Evolutionary conservation across 805 yeast genomes (phyloP).

Genomic region (Yarrowia sp.): DNA sequence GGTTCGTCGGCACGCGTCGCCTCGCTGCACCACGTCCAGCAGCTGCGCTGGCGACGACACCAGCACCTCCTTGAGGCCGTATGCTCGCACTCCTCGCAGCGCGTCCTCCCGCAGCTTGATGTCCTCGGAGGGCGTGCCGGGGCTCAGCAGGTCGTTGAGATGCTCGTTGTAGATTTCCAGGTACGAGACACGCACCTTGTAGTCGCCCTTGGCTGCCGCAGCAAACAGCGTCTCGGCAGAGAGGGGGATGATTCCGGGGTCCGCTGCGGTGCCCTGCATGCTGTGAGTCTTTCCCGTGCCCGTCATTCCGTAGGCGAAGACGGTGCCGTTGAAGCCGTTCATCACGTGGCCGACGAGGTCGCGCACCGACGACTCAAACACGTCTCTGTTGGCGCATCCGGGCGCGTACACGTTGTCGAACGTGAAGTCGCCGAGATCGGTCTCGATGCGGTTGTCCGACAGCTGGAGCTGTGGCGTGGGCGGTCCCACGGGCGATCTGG

Average conservation of each 20-base stretch:
- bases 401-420: constrained; percentile 76
- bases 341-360: constrained; percentile 57
- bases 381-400: constrained; percentile 50
- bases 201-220: constrained; percentile 38
- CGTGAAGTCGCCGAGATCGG: constrained; percentile 60
- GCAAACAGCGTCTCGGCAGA: constrained; percentile 61
- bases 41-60: constrained; percentile 62
- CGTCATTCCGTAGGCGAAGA: constrained; percentile 93
- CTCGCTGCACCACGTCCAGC: constrained; percentile 56
- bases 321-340: constrained; percentile 67
- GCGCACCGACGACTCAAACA: constrained; percentile 55
- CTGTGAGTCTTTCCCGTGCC: constrained; percentile 90
- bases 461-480: constrained; percentile 18
- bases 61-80: constrained; percentile 65
- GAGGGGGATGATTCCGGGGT: constrained; percentile 70
- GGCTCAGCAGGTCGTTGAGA: constrained; percentile 56
- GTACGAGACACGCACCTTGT: constrained; percentile 59
- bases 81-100: constrained; percentile 65
- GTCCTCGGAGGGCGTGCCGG: constrained; percentile 47
- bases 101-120: constrained; percentile 77
- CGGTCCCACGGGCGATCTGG: background rate
- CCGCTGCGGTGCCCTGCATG: constrained; percentile 67
- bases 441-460: constrained; percentile 2
- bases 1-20: constrained; percentile 74
- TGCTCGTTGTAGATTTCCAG: constrained; percentile 71